A percentile compares a stretch with the other conserved stretches of the same genome.
Conservation (phyloP, 306 rosid species). For the Crotalaria pallida region DNA sequence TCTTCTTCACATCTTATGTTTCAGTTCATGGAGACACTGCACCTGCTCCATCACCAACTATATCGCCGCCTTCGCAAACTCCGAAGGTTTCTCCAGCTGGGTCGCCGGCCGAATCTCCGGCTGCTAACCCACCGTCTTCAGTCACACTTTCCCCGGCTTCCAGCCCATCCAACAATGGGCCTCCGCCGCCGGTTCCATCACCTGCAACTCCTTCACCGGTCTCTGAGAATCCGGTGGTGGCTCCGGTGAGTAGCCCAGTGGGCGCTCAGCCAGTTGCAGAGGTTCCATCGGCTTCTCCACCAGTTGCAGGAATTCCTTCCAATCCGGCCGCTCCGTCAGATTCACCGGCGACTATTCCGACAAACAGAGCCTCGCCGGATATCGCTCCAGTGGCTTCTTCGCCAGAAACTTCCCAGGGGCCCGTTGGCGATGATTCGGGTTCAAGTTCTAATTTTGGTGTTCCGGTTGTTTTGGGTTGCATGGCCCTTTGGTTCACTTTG, state of each 20-base stretch:
- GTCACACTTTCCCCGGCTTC: conserved; percentile 27
- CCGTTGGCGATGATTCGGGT: conserved; percentile 49
- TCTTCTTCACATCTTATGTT: conserved; percentile 10
- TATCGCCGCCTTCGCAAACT: conserved; percentile 43
- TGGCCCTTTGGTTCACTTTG: conserved; percentile 43
- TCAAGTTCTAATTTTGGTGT: conserved; percentile 27
- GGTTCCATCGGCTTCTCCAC: conserved; percentile 44
- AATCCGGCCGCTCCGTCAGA: conserved; percentile 47
- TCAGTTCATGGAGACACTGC: conserved; percentile 45
- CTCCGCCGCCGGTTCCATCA: conserved; percentile 43
- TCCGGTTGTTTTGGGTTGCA: conserved; percentile 30
- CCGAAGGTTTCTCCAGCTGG: conserved; percentile 43
- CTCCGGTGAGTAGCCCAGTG: conserved; percentile 40
- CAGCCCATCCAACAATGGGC: conserved; percentile 38
- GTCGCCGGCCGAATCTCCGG: conserved; percentile 34
- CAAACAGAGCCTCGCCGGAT: conserved; percentile 41
- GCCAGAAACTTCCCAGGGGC: conserved; percentile 49
- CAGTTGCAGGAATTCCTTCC: conserved; percentile 45
- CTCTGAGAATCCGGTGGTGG: conserved; percentile 22
- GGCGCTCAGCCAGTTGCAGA: conserved; percentile 45
- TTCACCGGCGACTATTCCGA: conserved; percentile 51
- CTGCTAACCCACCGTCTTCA: conserved; percentile 20
- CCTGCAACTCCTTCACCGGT: conserved; percentile 38
- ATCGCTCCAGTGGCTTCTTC: conserved; percentile 46
- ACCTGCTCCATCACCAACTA: conserved; percentile 43